Evolutionary conservation across 1,284 basidiomycete species (phyloP).

Genomic region (Takashimella tepidaria): DNA sequence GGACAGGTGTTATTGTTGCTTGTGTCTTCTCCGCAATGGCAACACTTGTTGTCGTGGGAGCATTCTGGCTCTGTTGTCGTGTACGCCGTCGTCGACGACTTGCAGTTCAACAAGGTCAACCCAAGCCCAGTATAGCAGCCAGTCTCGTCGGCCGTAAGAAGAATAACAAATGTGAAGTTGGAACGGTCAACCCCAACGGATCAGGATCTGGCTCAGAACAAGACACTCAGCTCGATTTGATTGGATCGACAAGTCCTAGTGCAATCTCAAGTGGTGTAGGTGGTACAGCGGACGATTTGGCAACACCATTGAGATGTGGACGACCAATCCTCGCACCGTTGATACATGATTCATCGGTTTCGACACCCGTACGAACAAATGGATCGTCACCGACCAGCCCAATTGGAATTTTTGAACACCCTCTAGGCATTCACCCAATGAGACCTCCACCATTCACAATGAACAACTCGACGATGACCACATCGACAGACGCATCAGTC

Average conservation of each 20-base stretch:
- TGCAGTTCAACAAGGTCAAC: constrained; percentile 6
- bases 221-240: constrained; percentile 22
- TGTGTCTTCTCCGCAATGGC: constrained; percentile 52
- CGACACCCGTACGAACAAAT: not conserved
- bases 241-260: constrained; percentile 5
- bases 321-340: not conserved
- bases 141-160: not conserved
- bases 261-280: not conserved
- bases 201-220: not conserved
- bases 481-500: not conserved
- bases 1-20: constrained; percentile 50
- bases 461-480: not conserved
- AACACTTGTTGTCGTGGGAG: constrained; percentile 36
- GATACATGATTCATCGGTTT: not conserved
- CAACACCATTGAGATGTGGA: not conserved
- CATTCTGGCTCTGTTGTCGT: constrained; percentile 47
- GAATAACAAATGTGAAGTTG: not conserved
- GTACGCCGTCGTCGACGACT: constrained; percentile 21
- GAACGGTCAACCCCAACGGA: not conserved
- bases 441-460: constrained; percentile 1
- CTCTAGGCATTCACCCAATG: not conserved
- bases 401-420: not conserved
- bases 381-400: constrained; percentile 5
- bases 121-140: constrained; percentile 3
- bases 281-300: not conserved